Evolutionary conservation across 345 rosid species (phyloP).

Genomic region (Eutrema yunnanense): DNA sequence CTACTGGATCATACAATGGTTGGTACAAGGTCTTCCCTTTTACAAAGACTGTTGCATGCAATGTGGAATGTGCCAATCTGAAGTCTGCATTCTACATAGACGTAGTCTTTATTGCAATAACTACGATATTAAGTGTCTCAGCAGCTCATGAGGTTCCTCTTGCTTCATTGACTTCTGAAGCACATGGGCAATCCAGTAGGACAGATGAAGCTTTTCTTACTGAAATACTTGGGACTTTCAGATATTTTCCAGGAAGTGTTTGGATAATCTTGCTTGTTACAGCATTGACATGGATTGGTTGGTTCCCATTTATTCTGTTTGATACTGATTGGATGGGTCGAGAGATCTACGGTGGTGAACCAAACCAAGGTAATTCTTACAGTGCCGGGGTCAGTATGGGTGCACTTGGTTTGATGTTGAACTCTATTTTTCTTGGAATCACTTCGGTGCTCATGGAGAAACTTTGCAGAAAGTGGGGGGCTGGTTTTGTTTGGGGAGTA

Average conservation of each 20-base stretch:
- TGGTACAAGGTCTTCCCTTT: constrained; percentile 86
- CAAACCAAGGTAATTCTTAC: constrained; percentile 61
- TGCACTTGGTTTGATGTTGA: constrained; percentile 85
- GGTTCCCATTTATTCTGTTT: constrained; percentile 89
- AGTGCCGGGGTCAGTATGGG: constrained; percentile 87
- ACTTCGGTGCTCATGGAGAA: constrained; percentile 95
- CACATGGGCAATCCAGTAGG: constrained; percentile 42
- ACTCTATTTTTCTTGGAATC: constrained; percentile 81
- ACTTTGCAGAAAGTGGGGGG: constrained; percentile 91
- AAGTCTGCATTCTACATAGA: constrained; percentile 92
- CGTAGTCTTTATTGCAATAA: constrained; percentile 52
- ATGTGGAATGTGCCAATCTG: constrained; percentile 81
- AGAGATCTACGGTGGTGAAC: constrained; percentile 83
- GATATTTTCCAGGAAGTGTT: constrained; percentile 50
- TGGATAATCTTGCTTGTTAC: constrained; percentile 78
- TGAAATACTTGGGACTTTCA: constrained; percentile 85
- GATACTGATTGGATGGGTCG: constrained; percentile 99
- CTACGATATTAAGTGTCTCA: constrained; percentile 56
- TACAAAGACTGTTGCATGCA: constrained; percentile 67
- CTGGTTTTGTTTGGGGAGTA: constrained; percentile 91
- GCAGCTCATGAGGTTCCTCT: constrained; percentile 69
- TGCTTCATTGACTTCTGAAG: constrained; percentile 32
- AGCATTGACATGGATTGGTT: constrained; percentile 83
- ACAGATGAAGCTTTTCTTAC: constrained; percentile 80
- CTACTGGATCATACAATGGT: constrained; percentile 81